Percentiles rank a stretch among this genome's conserved stretches.
phyloP scores from a whole-genome alignment of 306 rosid genomes.

The Sicyos edulis region DNA sequence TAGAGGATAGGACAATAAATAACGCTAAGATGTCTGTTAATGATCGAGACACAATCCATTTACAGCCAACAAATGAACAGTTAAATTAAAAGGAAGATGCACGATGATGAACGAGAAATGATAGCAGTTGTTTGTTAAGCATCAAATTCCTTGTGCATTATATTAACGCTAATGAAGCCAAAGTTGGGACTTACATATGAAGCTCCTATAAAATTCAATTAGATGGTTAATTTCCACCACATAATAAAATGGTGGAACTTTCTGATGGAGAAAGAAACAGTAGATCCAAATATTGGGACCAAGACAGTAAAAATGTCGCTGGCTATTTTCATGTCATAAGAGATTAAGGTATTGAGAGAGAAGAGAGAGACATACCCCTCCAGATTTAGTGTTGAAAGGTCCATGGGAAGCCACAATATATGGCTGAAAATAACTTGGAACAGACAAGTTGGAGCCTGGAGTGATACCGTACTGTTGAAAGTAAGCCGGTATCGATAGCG shows the following conservation, averaged over 20 bases:
- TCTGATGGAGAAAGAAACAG: background rate
- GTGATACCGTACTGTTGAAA: slow-evolving; percentile 90
- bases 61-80: background rate
- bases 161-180: background rate
- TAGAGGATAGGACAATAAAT: slow-evolving; percentile 4
- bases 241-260: background rate
- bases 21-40: background rate
- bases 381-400: slow-evolving; percentile 66
- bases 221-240: background rate
- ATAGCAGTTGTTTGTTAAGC: background rate
- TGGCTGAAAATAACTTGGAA: slow-evolving; percentile 91
- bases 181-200: background rate
- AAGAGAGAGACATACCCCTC: slow-evolving; percentile 61
- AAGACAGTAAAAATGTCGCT: background rate
- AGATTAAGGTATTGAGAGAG: background rate
- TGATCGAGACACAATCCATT: background rate
- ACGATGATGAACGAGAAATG: background rate
- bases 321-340: background rate
- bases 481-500: slow-evolving; percentile 92
- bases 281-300: background rate
- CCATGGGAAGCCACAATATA: slow-evolving; percentile 91
- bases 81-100: background rate
- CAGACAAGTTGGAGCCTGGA: slow-evolving; percentile 69
- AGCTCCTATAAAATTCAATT: background rate
- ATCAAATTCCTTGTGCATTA: background rate